Base-by-base conservation (phyloP, 441 rosid species). In the Rhodomyrtus psidioides region DNA sequence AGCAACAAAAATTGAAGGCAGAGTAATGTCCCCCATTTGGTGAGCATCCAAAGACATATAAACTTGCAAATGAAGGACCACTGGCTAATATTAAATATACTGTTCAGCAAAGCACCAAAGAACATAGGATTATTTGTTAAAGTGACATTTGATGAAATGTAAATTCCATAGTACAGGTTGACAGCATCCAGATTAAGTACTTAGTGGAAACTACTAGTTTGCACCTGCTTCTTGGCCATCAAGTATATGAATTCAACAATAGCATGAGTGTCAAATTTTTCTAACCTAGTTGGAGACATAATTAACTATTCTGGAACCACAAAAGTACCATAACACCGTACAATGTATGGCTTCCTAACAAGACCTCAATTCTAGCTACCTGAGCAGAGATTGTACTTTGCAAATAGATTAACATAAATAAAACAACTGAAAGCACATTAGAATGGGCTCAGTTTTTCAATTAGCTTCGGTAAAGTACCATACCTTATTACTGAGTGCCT, bases 401-500 rank as follows among this genome's bases (percentile, higher is more conserved):
- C 49, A 70, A 70, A 21, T 21, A 1, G 49, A 70, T 70, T 70
- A 70, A 39, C 44, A 57, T 55, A 54, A 65, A n/a, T 6, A 79
- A 86, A 59, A n/a, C 49, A 82, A 59, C 55, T 49, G n/a, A 21
- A 56, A 81, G 49, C 83, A 2, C 53, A 53, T 39, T 55, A 46
- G 1, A 44, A 74, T n/a, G 1, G 53, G 81, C 49, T 84, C 4
- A 49, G 12, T 1, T 58, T 59, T 12, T 56, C 21, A 1, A 81
- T 30, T 56, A 23, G 62, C 84, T 44, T 81, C 1, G 24, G 17
- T 51, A 60, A 86, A 81, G 27, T 82, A 49, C 23, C 86, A 62
- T 84, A 94, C 99, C 96, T 96, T 91, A 88, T 95, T 87, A 85
- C 89, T 85, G 56, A 95, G 88, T 53, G 95, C 92, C 89, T 93